A percentile compares a stretch with the other conserved stretches of the same genome.
Evolutionary conservation across 2,329 filamentous ascomycete species (phyloP).

Genomic region (Harringtonia lauricola): DNA sequence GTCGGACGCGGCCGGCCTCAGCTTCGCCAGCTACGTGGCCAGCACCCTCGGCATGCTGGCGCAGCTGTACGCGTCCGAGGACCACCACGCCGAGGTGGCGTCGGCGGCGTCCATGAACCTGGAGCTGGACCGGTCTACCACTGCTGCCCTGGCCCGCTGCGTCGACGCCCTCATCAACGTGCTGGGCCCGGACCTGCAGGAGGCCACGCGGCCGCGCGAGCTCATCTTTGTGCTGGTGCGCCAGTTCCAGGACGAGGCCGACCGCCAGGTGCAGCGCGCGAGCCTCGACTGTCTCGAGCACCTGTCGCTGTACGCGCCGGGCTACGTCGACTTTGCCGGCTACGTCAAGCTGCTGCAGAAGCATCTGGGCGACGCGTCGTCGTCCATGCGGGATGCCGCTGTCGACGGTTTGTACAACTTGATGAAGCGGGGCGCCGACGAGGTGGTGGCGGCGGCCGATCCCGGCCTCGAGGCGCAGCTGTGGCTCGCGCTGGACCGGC

Average conservation of each 20-base stretch:
- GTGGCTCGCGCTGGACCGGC: constrained; percentile 77
- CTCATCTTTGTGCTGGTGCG: constrained; percentile 78
- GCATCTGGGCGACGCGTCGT: constrained; percentile 58
- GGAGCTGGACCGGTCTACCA: constrained; percentile 73
- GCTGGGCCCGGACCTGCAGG: constrained; percentile 87
- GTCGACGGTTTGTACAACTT: constrained; percentile 85
- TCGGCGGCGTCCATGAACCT: constrained; percentile 80
- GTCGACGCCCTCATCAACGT: constrained; percentile 97
- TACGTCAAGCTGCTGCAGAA: constrained; percentile 78
- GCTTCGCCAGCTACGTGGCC: constrained; percentile 82
- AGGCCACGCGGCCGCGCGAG: constrained; percentile 82
- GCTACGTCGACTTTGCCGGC: constrained; percentile 69
- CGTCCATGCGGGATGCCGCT: constrained; percentile 71
- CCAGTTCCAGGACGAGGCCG: constrained; percentile 67
- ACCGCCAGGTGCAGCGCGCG: constrained; percentile 54
- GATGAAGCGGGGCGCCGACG: constrained; percentile 83
- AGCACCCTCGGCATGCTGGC: constrained; percentile 89
- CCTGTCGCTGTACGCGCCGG: constrained; percentile 81
- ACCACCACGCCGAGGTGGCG: constrained; percentile 74
- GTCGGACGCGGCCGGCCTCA: constrained; percentile 83
- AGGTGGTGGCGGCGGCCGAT: constrained; percentile 67
- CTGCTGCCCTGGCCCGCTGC: constrained; percentile 73
- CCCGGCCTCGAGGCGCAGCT: constrained; percentile 79
- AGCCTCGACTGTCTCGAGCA: constrained; percentile 81
- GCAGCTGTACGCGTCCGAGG: constrained; percentile 84